Base-by-base conservation (phyloP, 148 eudicot genomes). In the Tetragonia tetragonoides region DNA sequence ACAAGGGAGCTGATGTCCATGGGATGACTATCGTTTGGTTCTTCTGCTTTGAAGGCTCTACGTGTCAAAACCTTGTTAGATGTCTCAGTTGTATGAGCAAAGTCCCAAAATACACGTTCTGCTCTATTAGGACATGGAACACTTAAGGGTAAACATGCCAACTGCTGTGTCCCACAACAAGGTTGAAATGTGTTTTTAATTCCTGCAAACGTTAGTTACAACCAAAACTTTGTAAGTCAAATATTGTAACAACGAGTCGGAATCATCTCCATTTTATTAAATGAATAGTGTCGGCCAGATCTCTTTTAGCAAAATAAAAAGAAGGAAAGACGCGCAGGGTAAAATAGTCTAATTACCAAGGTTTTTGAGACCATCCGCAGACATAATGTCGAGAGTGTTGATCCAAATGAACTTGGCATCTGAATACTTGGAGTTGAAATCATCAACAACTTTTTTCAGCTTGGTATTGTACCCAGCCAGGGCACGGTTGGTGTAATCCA, bases 351-450 rank as follows among this genome's bases (percentile, higher is more conserved):
- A 38, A 54, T 68, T 72, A 85, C 88, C 86, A 3, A 79, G 79
- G 17, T 76, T 72, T 59, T 74, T 24, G 20, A 84, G 77, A 63
- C 81, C 78, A 34, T 77, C 37, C 6, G 84, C 69, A 9, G 75
- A 34, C 12, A 85, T 61, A 21, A 86, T 87, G 2, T 64, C 74
- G 24, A 86, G 77, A 16, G 83, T 73, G 71, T 91, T 85, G 60
- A 91, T 72, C 76, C 21, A 86, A 75, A 81, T 84, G 56, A 89
- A 85, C 57, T 83, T 68, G 11, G 89, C 77, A 78, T 81, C 89
- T 0, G 10, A 21, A 8, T 57, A 72, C 12, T 83, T 68, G 11
- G n/a, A 4, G 63, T 85, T 89, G 71, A 83, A 83, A 3, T 57
- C 44, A 40, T 83, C 76, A 17, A 71, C 80, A 3, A 90, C 83